Percentiles rank a stretch among this genome's conserved stretches.
Conservation (phyloP, 1,284 basidiomycete species). For the Caloboletus inedulis region DNA sequence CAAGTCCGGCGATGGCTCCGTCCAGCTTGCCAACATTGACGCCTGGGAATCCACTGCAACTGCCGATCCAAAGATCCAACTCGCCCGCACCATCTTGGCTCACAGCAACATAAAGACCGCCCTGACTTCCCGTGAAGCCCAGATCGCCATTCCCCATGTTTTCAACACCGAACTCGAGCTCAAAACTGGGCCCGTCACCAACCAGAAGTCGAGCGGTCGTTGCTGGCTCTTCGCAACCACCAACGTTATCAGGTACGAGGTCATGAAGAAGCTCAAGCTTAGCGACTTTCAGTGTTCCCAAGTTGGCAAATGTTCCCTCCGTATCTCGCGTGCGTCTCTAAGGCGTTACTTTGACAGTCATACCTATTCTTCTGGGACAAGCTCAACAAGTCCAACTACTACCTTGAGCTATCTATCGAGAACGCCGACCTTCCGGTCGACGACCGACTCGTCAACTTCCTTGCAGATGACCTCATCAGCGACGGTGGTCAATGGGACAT, state of each 20-base stretch:
- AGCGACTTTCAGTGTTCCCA: conserved; percentile 89
- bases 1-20: conserved; percentile 52
- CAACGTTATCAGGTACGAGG: conserved; percentile 80
- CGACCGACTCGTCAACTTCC: conserved; percentile 75
- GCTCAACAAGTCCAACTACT: conserved; percentile 94
- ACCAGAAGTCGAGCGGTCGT: conserved; percentile 83
- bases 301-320: conserved; percentile 36
- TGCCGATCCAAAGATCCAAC: conserved; percentile 61
- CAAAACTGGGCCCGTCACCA: conserved; percentile 80
- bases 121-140: conserved; percentile 63
- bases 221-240: conserved; percentile 95
- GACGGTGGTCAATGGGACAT: conserved; percentile 98
- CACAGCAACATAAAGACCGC: conserved; percentile 69
- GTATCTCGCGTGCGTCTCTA: conserved; percentile 8
- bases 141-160: conserved; percentile 71
- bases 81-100: conserved; percentile 79
- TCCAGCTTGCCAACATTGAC: conserved; percentile 55
- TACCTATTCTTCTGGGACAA: conserved; percentile 96
- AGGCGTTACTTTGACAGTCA: conserved; percentile 42
- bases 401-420: conserved; percentile 85
- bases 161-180: conserved; percentile 83
- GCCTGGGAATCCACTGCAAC: conserved; percentile 64
- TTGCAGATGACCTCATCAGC: conserved; percentile 76
- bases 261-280: conserved; percentile 84
- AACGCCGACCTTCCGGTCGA: conserved; percentile 79